These are phyloP conservation scores for Athelia psychrophila DNA, from an alignment of 1,284 basidiomycete genomes.

Conservation along the genomic window DNA sequence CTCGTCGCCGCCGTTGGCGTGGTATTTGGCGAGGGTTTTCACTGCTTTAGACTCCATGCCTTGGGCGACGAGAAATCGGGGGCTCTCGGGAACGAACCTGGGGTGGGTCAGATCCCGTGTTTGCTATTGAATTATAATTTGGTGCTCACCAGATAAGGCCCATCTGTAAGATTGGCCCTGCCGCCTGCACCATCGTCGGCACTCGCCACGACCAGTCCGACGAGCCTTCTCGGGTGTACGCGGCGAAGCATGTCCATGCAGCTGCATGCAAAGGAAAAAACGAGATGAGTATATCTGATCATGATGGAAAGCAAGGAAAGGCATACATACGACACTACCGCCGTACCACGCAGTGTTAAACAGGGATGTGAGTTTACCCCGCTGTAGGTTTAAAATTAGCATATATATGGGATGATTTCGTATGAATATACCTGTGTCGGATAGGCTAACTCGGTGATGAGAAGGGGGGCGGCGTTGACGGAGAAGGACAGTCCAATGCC, in stretches of 20 bases:
- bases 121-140: background rate
- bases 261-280: constrained; percentile 22
- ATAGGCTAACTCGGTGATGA: constrained; percentile 71
- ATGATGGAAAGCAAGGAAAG: background rate
- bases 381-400: constrained; percentile 24
- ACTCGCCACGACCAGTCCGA: constrained; percentile 66
- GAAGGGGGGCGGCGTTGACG: constrained; percentile 57
- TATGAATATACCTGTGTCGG: constrained; percentile 57
- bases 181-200: constrained; percentile 65
- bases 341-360: constrained; percentile 67
- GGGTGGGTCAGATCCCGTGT: constrained; percentile 13
- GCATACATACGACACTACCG: constrained; percentile 57
- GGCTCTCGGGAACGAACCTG: constrained; percentile 69
- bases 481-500: constrained; percentile 65
- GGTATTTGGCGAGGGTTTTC: constrained; percentile 56
- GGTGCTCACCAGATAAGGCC: constrained; percentile 44
- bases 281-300: constrained; percentile 8
- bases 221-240: constrained; percentile 42
- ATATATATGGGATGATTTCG: background rate
- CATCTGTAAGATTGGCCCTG: constrained; percentile 61
- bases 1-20: constrained; percentile 42
- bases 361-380: constrained; percentile 57
- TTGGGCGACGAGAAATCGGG: constrained; percentile 65
- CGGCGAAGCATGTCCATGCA: constrained; percentile 54
- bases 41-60: constrained; percentile 52